Base-by-base conservation (phyloP, 805 yeast species). In the Yamadazyma akitaensis region DNA sequence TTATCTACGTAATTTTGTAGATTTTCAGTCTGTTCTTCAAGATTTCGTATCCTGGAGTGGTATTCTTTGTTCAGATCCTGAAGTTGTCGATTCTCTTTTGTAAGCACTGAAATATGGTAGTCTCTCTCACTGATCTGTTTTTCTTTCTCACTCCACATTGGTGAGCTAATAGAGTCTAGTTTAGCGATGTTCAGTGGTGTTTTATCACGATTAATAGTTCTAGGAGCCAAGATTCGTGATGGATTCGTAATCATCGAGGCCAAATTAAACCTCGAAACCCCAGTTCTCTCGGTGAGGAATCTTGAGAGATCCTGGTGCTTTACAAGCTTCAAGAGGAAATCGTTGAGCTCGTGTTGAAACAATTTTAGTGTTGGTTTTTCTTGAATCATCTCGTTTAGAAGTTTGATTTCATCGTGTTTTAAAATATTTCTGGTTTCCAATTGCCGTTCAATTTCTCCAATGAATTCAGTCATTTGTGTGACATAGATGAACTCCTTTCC, bases 311-410 rank as follows among this genome's bases (percentile, higher is more conserved):
- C 49, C 14, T 47, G 16, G 34, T 50, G 49, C 9, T 56, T 54
- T 3, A 60, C 63, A 28, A 65, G 46, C 24, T 55, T 59, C 17
- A 62, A 42, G 7, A 67, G 11, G 45, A 67, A 64, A 37, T 51
- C 49, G 24, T 53, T 44, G 16, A 65, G 51, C 28, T 64, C 65
- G 2, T 42, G 33, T 42, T 54, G 59, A 40, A 53, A 55, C 13
- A 67, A 50, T 39, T 50, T 59, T 39, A 57, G 40, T 19, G 52
- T 42, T 18, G 61, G 60, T 35, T 51, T 56, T 12, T 54, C 53
- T 17, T 46, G 41, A 9, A 53, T 50, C 54, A 61, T 56, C 33
- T 48, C 45, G 24, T 46, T 42, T 18, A 63, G 30, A 14, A 57
- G 19, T 31, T 50, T 35, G 2, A 28, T 17, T 47, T 61, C 64